These are phyloP conservation scores for Botrytis fragariae DNA, from an alignment of 2,329 filamentous ascomycete species.

Conservation along the genomic window DNA sequence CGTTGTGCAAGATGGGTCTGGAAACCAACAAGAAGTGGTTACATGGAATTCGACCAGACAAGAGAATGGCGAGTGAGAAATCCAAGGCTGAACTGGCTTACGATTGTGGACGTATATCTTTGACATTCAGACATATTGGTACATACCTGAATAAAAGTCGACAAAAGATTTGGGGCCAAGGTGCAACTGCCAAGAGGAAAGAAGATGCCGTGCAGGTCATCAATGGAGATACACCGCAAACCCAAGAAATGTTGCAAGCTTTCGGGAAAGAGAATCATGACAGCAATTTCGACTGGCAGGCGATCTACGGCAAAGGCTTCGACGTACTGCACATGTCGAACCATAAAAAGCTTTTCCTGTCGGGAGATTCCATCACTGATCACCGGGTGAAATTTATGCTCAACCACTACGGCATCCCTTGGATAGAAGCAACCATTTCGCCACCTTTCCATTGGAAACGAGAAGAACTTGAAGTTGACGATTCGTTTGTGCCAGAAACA, in stretches of 20 bases:
- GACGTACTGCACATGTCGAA: slow-evolving; percentile 69
- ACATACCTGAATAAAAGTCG: slow-evolving; percentile 73
- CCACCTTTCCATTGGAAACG: slow-evolving; percentile 36
- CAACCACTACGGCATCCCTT: slow-evolving; percentile 47
- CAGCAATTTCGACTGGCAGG: slow-evolving; percentile 70
- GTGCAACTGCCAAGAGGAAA: slow-evolving; percentile 67
- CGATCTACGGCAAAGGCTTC: slow-evolving; percentile 74
- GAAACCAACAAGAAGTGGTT: slow-evolving; percentile 83
- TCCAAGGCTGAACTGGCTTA: slow-evolving; percentile 67
- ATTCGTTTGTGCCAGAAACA: slow-evolving; percentile 26
- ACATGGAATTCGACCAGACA: slow-evolving; percentile 89
- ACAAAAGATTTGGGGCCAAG: slow-evolving; percentile 84
- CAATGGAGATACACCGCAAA: slow-evolving; percentile 66
- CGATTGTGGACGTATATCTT: slow-evolving; percentile 75
- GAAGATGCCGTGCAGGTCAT: slow-evolving; percentile 61
- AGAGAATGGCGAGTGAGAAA: slow-evolving; percentile 67
- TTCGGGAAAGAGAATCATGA: slow-evolving; percentile 85
- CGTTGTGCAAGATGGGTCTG: slow-evolving; percentile 78
- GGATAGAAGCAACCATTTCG: slow-evolving; percentile 33
- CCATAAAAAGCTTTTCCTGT: slow-evolving; percentile 46
- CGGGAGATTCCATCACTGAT: slow-evolving; percentile 49
- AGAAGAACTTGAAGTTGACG: slow-evolving; percentile 25
- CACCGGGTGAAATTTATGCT: slow-evolving; percentile 51
- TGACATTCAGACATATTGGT: slow-evolving; percentile 87
- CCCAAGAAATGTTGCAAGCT: slow-evolving; percentile 67